A percentile compares a stretch with the other conserved stretches of the same genome.
Conservation (phyloP, 2,329 filamentous ascomycete species). For the Truncatella angustata region DNA sequence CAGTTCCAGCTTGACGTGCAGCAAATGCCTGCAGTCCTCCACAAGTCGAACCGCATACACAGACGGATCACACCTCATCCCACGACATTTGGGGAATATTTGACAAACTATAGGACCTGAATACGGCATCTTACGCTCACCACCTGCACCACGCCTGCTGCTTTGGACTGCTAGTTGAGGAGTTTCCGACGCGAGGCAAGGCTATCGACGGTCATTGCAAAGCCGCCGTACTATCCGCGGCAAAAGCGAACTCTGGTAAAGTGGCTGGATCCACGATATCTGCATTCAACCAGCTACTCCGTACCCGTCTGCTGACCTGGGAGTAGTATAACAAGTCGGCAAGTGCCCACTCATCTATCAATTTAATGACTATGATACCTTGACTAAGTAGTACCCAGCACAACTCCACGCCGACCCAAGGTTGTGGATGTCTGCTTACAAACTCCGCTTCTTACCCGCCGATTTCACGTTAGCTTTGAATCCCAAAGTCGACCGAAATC, state of each 20-base stretch:
- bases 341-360: background rate
- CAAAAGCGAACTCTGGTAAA: background rate
- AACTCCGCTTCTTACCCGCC: conserved; percentile 2
- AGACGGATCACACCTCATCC: conserved; percentile 7
- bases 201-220: background rate
- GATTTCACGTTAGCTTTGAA: background rate
- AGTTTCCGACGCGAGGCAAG: background rate
- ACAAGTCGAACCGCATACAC: background rate
- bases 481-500: background rate
- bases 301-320: background rate
- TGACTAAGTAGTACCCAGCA: background rate
- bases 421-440: conserved; percentile 3
- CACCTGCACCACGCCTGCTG: background rate
- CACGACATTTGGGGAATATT: background rate
- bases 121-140: background rate
- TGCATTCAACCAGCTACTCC: too few species aligned
- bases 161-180: background rate
- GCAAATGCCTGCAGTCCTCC: background rate
- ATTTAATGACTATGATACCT: too few species aligned
- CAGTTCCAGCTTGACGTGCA: conserved; percentile 1
- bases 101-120: conserved; percentile 2
- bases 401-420: conserved; percentile 1
- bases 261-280: background rate
- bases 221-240: background rate
- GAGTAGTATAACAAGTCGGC: background rate